A percentile compares a stretch with the other conserved stretches of the same genome.
phyloP scores from a whole-genome alignment of 2,329 filamentous ascomycete species.

The Ophiostoma perfectum region DNA sequence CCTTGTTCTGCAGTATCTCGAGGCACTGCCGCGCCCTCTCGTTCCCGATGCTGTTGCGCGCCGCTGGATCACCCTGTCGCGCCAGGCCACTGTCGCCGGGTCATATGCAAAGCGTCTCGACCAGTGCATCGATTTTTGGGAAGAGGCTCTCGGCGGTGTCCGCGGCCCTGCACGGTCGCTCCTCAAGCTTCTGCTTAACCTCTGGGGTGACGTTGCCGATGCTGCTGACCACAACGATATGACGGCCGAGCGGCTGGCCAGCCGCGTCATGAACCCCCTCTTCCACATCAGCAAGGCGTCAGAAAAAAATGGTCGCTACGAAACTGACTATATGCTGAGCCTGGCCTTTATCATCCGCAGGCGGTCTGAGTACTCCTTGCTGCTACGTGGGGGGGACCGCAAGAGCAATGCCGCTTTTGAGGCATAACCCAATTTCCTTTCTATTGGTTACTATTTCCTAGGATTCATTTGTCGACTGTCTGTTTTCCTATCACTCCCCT shows the following conservation, averaged over 20 bases:
- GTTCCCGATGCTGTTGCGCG: conserved; percentile 37
- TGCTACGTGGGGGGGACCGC: conserved; percentile 34
- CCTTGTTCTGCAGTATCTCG: conserved; percentile 38
- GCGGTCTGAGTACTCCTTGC: conserved; percentile 38
- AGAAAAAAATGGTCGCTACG: conserved; percentile 28
- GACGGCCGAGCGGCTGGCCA: conserved; percentile 41
- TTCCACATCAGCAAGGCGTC: conserved; percentile 33
- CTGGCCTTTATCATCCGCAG: conserved; percentile 42
- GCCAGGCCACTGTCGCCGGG: conserved; percentile 36
- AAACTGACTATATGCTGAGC: conserved; percentile 40
- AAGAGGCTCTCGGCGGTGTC: conserved; percentile 40
- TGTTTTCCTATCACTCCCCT: background rate
- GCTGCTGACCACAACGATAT: conserved; percentile 39
- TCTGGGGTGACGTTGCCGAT: conserved; percentile 41
- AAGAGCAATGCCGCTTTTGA: conserved; percentile 30
- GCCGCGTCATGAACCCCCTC: conserved; percentile 37
- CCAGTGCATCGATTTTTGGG: conserved; percentile 44
- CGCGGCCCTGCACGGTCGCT: conserved; percentile 36
- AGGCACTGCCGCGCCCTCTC: conserved; percentile 38
- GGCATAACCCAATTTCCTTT: background rate
- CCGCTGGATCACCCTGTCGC: conserved; percentile 39
- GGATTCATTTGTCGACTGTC: background rate
- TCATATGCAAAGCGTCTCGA: conserved; percentile 36
- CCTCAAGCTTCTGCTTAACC: conserved; percentile 41
- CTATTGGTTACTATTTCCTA: background rate